Conservation (phyloP, 169 alveolate genomes). For the Plasmodium yoelii region DNA sequence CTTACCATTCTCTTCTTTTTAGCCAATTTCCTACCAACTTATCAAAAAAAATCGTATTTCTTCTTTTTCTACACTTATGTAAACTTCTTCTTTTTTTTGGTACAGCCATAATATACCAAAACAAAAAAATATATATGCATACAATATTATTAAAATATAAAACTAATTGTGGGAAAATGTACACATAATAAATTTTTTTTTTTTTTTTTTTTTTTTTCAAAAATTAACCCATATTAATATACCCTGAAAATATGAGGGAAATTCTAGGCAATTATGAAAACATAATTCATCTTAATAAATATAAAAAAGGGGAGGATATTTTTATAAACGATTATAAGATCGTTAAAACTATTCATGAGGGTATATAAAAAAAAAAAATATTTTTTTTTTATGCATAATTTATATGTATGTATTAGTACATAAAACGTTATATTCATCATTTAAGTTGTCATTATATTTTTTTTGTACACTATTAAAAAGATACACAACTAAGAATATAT, state of each 20-base stretch:
- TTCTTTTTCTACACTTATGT: conserved; percentile 81
- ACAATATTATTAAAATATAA: neutral
- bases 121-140: conserved; percentile 7
- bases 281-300: conserved; percentile 1
- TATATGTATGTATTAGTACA: too few relatives aligned
- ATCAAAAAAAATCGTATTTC: conserved; percentile 85
- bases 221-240: neutral
- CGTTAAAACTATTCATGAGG: conserved; percentile 2
- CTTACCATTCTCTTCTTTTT: conserved; percentile 84
- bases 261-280: neutral
- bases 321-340: conserved; percentile 8
- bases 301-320: neutral
- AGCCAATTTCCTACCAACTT: conserved; percentile 86
- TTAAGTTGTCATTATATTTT: too few relatives aligned
- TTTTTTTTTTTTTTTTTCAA: neutral
- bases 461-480: too few relatives aligned
- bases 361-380: neutral
- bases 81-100: conserved; percentile 84
- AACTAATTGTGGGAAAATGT: neutral
- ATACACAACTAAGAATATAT: too few relatives aligned
- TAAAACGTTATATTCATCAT: too few relatives aligned
- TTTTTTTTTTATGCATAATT: too few relatives aligned
- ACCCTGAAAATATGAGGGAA: neutral
- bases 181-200: neutral
- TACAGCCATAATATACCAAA: conserved; percentile 82